phyloP scores from a whole-genome alignment of 2,329 filamentous ascomycete genomes.

The Pyricularia pennisetigena region DNA sequence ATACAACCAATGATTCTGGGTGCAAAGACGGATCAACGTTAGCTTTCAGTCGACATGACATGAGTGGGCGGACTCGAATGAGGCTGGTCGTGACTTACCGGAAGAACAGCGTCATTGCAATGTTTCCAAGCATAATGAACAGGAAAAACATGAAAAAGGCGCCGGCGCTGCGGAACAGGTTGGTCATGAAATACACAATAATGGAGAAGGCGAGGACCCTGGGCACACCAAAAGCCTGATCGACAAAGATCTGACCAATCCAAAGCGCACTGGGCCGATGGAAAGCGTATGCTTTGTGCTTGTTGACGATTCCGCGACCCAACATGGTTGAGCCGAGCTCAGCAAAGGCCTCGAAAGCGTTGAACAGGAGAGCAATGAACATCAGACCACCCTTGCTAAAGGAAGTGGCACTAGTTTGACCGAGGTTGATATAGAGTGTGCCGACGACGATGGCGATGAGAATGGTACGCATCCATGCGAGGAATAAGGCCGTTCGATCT shows the following conservation, averaged over 20 bases:
- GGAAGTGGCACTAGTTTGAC: conserved; percentile 55
- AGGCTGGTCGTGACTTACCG: conserved; percentile 20
- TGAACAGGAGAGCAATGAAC: conserved; percentile 73
- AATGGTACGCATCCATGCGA: conserved; percentile 60
- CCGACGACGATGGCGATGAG: conserved; percentile 71
- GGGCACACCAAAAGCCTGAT: conserved; percentile 59
- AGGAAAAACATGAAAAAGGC: conserved; percentile 72
- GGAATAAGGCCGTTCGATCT: conserved; percentile 65
- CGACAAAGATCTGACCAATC: conserved; percentile 74
- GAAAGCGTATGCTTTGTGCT: conserved; percentile 75
- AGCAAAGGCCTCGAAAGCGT: conserved; percentile 77
- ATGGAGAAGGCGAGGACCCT: conserved; percentile 65
- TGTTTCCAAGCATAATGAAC: conserved; percentile 57
- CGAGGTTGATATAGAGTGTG: conserved; percentile 67
- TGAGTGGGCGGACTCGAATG: not conserved
- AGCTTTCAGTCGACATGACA: not conserved
- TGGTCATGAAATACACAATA: conserved; percentile 73
- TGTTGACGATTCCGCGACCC: conserved; percentile 69
- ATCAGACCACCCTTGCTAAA: conserved; percentile 76
- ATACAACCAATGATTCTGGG: conserved; percentile 54
- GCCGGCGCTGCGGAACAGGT: conserved; percentile 56
- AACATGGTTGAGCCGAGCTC: conserved; percentile 69
- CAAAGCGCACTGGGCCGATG: conserved; percentile 74
- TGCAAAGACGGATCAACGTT: not conserved
- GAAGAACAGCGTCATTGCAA: conserved; percentile 71